Evolutionary conservation across 129 eudicot species (phyloP), one percentile per base, ranked within the genome.

Genomic region (Artemisia tridentata): DNA sequence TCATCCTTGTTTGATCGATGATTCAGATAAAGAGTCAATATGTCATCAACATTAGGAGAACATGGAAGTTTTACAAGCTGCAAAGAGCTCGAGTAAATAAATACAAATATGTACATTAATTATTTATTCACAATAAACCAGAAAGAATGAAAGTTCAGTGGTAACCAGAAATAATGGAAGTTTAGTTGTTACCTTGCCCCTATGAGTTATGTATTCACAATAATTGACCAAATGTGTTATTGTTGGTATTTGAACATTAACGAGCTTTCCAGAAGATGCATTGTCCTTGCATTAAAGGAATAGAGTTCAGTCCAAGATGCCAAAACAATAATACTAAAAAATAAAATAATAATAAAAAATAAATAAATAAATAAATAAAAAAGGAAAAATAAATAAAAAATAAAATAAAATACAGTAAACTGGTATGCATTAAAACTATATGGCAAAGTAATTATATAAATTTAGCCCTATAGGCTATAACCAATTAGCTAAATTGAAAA

Each of bases 51-150:
- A 79, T 78, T 87, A 49, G 96, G 96, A 60, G 69, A 70, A 12
- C 96, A 86, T 5, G 96, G 96, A 80, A 90, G 91, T 72, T 77
- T 82, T 55, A 90, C 88, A 68, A 90, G 88, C 96, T 90, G 88
- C 80, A 75, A 25, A 56, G 61, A 47, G 58, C 47, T 38, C 12
- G 46, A 19, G 55, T 58, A 58, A 21, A 67, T 16, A 25, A 61
- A 67, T 55, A 56, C 41, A 67, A 38, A 50, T 25, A 75, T 17
- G 41, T 47, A 60, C 13, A 29, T 34, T 63, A 10, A 10, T 63
- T 11, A 45, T 52, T 52, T 49, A 14, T 53, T 16, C 8, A 17
- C 20, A 53, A 10, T n/a, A 53, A 53, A 53, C 59, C 58, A 20
- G 23, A 46, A 72, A 72, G 46, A 17, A 59, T 11, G 56, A 20